Base-by-base conservation (phyloP, 148 eudicot species). In the Euryodendron excelsum region DNA sequence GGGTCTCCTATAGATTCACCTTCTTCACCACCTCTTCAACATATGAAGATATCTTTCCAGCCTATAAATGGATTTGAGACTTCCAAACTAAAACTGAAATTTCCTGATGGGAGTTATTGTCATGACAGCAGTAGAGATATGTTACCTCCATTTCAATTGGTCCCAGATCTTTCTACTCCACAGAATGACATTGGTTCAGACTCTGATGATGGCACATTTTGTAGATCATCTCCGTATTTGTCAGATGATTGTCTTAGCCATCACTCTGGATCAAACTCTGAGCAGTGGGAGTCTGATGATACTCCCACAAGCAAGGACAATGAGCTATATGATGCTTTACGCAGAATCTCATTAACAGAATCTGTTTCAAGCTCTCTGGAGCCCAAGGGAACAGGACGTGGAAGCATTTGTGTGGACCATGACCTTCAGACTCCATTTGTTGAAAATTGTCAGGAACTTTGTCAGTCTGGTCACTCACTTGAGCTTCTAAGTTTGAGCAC, bases 141-240 rank as follows among this genome's bases (percentile, higher is more conserved):
- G 73, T 89, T 92, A 81, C 97, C 97, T 81, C 89, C 98, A 56
- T 96, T 96, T 84, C 99, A 93, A 82, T 84, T 96, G 88, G 93
- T 96, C 45, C 97, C 98, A 34, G 92, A 92, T 72, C 85, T 84
- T 30, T 62, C 85, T 50, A 78, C 74, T 76, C 72, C 87, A 79
- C 81, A 74, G 67, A 84, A 80, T 45, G 88, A 84, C 72, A 64
- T 69, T 71, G 90, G 82, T 79, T 92, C 91, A 48, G 97, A 96
- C 72, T 96, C 98, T 59, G 99, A 96, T 83, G 91, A 88, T 79
- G 97, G 92, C 83, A 93, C 96, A 9, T 96, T 96, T 80, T 90
- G 92, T 72, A 86, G 90, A 84, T 93, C 99, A 65, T 86, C 97
- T 77, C 90, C 93, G 44, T 88, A 85, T 78, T 74, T 78, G 73